phyloP scores from a whole-genome alignment of 2,329 filamentous ascomycete species.

The Thermomyces lanuginosus region DNA sequence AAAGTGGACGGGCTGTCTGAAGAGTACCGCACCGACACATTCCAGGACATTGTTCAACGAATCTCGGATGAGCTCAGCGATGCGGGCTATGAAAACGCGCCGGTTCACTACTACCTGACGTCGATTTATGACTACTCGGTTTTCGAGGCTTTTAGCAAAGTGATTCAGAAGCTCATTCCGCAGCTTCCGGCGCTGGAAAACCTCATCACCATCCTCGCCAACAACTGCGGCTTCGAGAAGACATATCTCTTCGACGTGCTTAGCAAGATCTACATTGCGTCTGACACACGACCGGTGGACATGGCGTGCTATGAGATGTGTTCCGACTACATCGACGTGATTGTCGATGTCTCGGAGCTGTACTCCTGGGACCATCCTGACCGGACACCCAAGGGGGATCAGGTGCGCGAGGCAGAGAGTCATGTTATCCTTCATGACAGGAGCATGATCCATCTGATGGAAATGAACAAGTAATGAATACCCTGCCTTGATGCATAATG shows the following conservation, averaged over 20 bases:
- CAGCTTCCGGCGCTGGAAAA: slow-evolving; percentile 84
- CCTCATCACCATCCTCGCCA: slow-evolving; percentile 83
- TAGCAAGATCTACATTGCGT: slow-evolving; percentile 97
- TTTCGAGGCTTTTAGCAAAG: slow-evolving; percentile 95
- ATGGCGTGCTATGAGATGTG: slow-evolving; percentile 97
- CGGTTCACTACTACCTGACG: slow-evolving; percentile 87
- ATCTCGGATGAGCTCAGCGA: slow-evolving; percentile 94
- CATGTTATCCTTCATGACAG: slow-evolving; percentile 45
- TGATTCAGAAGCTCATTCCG: slow-evolving; percentile 93
- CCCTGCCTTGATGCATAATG: slow-evolving; percentile 3
- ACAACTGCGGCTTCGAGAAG: slow-evolving; percentile 90
- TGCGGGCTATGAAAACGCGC: slow-evolving; percentile 80
- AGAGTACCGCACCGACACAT: slow-evolving; percentile 90
- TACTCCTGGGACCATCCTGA: slow-evolving; percentile 55
- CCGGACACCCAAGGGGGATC: slow-evolving; percentile 26
- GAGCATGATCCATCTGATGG: slow-evolving; percentile 47
- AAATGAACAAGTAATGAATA: slow-evolving; percentile 46
- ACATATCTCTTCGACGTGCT: slow-evolving; percentile 95
- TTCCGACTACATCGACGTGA: slow-evolving; percentile 95
- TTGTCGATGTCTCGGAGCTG: slow-evolving; percentile 90
- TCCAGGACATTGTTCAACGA: slow-evolving; percentile 88
- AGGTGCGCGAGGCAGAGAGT: slow-evolving; percentile 42
- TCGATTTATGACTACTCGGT: slow-evolving; percentile 98
- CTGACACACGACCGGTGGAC: slow-evolving; percentile 80
- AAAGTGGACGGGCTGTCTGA: slow-evolving; percentile 97